Percentiles rank a stretch among this genome's conserved stretches.
phyloP scores from a whole-genome alignment of 2,329 filamentous ascomycete genomes.

The Apiospora koreana region DNA sequence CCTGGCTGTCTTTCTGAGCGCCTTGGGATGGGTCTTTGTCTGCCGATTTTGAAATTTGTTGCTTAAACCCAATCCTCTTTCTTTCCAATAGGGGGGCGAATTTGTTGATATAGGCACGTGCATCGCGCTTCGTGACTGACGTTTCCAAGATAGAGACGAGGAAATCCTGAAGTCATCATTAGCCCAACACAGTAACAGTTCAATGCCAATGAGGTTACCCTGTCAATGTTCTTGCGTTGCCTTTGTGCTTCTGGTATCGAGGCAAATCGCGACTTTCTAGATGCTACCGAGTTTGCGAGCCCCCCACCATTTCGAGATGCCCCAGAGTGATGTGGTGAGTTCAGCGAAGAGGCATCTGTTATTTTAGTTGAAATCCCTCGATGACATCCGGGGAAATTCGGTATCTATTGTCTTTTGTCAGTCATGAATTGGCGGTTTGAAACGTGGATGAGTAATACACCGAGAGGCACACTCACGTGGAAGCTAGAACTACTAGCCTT shows the following conservation, averaged over 20 bases:
- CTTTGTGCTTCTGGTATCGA: constrained; percentile 47
- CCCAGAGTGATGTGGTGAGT: constrained; percentile 24
- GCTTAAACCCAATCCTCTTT: constrained; percentile 34
- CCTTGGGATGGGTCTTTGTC: constrained; percentile 17
- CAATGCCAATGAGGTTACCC: constrained; percentile 36
- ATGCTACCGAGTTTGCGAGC: constrained; percentile 26
- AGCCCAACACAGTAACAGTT: constrained; percentile 3
- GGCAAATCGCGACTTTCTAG: constrained; percentile 33
- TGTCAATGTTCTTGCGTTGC: constrained; percentile 47
- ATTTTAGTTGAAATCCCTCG: constrained; percentile 9
- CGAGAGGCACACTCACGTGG: constrained; percentile 30
- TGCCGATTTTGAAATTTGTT: constrained; percentile 17
- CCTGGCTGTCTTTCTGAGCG: constrained; percentile 24
- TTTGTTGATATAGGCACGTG: constrained; percentile 86
- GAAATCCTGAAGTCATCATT: constrained; percentile 62
- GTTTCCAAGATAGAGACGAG: constrained; percentile 85
- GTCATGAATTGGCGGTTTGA: neutral
- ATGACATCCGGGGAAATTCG: neutral
- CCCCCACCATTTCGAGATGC: constrained; percentile 25
- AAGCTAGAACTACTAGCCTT: constrained; percentile 37
- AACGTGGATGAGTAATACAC: neutral
- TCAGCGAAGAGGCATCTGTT: constrained; percentile 24
- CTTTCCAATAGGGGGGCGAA: constrained; percentile 55
- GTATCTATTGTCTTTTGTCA: neutral
- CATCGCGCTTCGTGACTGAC: constrained; percentile 89